Evolutionary conservation across 768 basidiomycete species (phyloP), one percentile per base, ranked within the genome.

Genomic region (Xerocomus potaroensis): DNA sequence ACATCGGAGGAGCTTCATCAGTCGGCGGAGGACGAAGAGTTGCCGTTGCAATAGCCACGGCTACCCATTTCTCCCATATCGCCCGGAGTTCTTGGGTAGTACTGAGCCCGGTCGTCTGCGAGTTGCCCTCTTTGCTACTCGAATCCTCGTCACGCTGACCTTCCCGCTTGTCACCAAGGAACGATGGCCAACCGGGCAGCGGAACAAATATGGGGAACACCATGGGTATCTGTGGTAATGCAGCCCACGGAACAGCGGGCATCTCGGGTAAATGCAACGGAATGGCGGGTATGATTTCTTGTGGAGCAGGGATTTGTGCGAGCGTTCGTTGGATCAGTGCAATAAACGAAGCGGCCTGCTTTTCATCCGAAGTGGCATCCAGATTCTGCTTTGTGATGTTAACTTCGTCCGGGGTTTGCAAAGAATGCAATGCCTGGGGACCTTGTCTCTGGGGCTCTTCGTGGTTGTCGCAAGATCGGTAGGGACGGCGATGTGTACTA

Each of bases 121-220:
- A 66, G 18, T 67, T 61, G 23, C 49, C 69, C 23, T 69, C 68
- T 22, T 61, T 68, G 26, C 65, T 60, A 43, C 64, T 67, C 32
- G 54, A 40, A 38, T 47, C 57, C 33, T 51, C 48, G 11, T 60
- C 59, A 43, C 61, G 63, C 9, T 55, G 50, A 24, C 56, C 63
- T n/a, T 77, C 70, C 27, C 64, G 69, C 45, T 68, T 68, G 8
- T 71, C 79, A 43, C 80, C 76, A 46, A 83, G 70, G 64, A 88
- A 79, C 15, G 81, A 76, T 1, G 80, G 75, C 80, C 80, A 84
- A 18, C 70, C 74, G 26, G 84, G 78, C 60, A 76, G 65, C 4
- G 89, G 86, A 14, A 90, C 80, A 49, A 83, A 77, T 19, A 90
- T 76, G 15, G 89, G 87, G 75, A 91, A 90, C 11, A 87, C 84